These are phyloP conservation scores for Penium margaritaceum DNA, from an alignment of 139 green algal genomes.

Conservation along the genomic window DNA sequence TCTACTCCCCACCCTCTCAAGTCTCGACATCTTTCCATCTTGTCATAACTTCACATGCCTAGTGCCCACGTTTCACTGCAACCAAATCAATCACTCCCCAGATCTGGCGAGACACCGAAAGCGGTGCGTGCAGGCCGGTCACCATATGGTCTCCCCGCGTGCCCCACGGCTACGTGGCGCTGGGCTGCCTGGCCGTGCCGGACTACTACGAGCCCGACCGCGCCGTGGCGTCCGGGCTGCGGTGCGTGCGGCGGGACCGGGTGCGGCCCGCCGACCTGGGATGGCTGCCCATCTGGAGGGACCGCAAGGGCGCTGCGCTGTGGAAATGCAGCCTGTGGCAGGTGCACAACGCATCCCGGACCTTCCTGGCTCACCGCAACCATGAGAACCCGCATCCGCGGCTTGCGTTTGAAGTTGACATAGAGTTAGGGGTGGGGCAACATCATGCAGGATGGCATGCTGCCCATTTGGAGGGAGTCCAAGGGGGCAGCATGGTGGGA, in stretches of 20 bases:
- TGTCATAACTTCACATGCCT: too few species aligned
- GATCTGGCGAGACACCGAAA: constrained; percentile 64
- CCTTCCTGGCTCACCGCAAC: constrained; percentile 25
- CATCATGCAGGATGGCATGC: too few species aligned
- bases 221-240: constrained; percentile 55
- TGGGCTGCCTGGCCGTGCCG: constrained; percentile 66
- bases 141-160: constrained; percentile 72
- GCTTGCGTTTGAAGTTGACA: not conserved
- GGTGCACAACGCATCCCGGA: constrained; percentile 10
- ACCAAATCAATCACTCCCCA: too few species aligned
- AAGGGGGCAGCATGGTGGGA: too few species aligned
- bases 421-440: too few species aligned
- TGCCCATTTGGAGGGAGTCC: too few species aligned
- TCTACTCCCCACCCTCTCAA: not conserved
- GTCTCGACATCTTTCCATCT: not conserved
- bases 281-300: constrained; percentile 62
- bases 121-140: constrained; percentile 45
- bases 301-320: constrained; percentile 53
- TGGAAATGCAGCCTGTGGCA: constrained; percentile 66
- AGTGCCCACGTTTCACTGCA: too few species aligned
- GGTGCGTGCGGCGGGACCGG: constrained; percentile 62
- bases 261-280: constrained; percentile 36
- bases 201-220: constrained; percentile 57
- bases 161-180: constrained; percentile 58
- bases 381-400: constrained; percentile 13